Base-by-base conservation (phyloP, 2,329 filamentous ascomycete genomes). In the Fusarium sp. region DNA sequence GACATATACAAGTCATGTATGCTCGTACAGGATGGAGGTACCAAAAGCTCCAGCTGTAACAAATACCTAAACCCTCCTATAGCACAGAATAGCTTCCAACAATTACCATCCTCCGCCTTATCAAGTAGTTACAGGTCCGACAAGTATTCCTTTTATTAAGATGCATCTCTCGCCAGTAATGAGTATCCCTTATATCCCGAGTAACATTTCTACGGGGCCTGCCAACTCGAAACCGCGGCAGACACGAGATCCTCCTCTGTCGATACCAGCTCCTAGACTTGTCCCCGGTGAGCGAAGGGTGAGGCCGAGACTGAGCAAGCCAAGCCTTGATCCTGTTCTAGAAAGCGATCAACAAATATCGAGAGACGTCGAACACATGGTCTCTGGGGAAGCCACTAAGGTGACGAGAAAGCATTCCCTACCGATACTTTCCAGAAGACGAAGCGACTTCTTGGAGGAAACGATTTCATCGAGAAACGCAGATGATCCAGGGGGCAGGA, bases 381-480 rank as follows among this genome's bases (percentile, higher is more conserved):
- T 53, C 3, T 56, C 71, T 3, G 61, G 47, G 19, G 71, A 73
- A 24, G 56, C 55, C 21, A 51, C 50, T 21, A 60, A 57, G 31
- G 53, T 65, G 28, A 57, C 47, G 22, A 72, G 56, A 60, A 73
- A 67, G 40, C 59, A 62, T 11, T 69, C 73, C 11, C 54, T 60
- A n/a, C 65, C 72, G 17, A 65, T 66, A 33, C 57, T 75, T 22
- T 34, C 65, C 5, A 69, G 61, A 34, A 65, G 70, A 40, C 64
- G 66, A n/a, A 73, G 72, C 49, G 57, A 71, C 31, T 84, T 83
- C 54, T 86, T 84, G 57, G 83, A 87, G 50, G 80, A 81, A 51
- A 78, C 80, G 17, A 84, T 86, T 62, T 77, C 78, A 24, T 51
- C 55, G 28, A 72, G 57, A 34, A 58, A 70, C 7, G 34, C 53